Conservation (phyloP, 116 monocot genomes). For the Papilionanthe hybrid region DNA sequence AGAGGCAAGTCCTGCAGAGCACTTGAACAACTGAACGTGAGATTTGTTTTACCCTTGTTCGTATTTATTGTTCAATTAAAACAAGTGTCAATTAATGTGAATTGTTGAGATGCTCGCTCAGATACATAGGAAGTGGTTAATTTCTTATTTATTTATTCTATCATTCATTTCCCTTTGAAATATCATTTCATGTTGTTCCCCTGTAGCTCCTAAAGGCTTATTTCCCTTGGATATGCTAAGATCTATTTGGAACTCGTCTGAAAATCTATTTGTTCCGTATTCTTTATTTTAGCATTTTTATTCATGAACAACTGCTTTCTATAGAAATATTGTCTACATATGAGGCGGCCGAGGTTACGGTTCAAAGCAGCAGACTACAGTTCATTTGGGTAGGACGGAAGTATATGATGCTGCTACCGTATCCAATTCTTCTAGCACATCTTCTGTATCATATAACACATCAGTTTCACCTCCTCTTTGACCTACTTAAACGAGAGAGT, state of each 20-base stretch:
- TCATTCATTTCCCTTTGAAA: too few relatives aligned
- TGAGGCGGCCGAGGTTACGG: slow-evolving; percentile 35
- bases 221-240: not conserved
- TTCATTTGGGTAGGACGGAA: slow-evolving; percentile 68
- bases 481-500: not conserved
- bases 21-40: slow-evolving; percentile 32
- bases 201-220: not conserved
- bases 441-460: slow-evolving; percentile 57
- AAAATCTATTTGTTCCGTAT: not conserved
- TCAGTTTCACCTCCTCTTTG: slow-evolving; percentile 27
- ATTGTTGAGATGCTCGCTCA: too few relatives aligned
- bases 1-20: slow-evolving; percentile 17
- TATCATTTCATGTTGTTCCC: not conserved
- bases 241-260: not conserved
- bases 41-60: not conserved
- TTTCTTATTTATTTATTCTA: too few relatives aligned
- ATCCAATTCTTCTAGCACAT: slow-evolving; percentile 44
- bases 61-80: not conserved
- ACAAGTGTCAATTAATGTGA: too few relatives aligned
- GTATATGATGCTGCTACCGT: slow-evolving; percentile 25
- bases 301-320: not conserved
- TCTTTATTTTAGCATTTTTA: not conserved
- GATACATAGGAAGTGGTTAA: too few relatives aligned
- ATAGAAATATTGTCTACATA: slow-evolving; percentile 90
- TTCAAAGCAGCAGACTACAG: slow-evolving; percentile 37